Conservation (phyloP, 306 rosid species). For the Glycine soja region DNA sequence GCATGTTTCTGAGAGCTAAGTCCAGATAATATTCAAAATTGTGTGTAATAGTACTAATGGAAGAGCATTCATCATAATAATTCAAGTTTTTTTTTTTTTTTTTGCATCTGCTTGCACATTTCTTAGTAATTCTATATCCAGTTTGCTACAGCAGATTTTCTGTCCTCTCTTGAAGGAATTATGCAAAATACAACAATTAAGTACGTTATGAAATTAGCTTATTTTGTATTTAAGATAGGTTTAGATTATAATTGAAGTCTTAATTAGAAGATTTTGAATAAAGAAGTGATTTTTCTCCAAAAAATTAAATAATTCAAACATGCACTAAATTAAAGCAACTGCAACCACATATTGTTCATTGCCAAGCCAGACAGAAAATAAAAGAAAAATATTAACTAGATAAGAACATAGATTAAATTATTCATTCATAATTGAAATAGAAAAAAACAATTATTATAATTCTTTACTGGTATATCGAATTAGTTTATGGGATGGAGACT, state of each 20-base stretch:
- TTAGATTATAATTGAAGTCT: not conserved
- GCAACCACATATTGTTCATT: not conserved
- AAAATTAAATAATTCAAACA: not conserved
- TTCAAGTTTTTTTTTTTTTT: not conserved
- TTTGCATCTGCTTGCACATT: slow-evolving; percentile 1
- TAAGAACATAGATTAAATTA: slow-evolving; percentile 20
- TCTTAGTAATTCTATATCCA: not conserved
- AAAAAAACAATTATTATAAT: slow-evolving; percentile 16
- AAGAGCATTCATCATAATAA: not conserved
- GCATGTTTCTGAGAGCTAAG: not conserved
- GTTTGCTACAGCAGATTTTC: not conserved
- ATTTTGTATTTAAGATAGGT: not conserved
- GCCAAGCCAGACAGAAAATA: slow-evolving; percentile 1
- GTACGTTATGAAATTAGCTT: not conserved
- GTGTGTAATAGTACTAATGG: not conserved
- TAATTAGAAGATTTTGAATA: no score
- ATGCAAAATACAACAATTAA: not conserved
- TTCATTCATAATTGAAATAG: slow-evolving; percentile 27
- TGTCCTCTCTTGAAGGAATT: not conserved
- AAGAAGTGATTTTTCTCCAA: no score
- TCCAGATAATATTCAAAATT: not conserved
- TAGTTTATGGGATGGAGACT: slow-evolving; percentile 54
- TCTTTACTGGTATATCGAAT: slow-evolving; percentile 23
- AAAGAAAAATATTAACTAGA: not conserved
- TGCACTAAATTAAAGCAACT: not conserved